phyloP scores from a whole-genome alignment of 805 yeast species.

The Saturnispora kantuleensis region DNA sequence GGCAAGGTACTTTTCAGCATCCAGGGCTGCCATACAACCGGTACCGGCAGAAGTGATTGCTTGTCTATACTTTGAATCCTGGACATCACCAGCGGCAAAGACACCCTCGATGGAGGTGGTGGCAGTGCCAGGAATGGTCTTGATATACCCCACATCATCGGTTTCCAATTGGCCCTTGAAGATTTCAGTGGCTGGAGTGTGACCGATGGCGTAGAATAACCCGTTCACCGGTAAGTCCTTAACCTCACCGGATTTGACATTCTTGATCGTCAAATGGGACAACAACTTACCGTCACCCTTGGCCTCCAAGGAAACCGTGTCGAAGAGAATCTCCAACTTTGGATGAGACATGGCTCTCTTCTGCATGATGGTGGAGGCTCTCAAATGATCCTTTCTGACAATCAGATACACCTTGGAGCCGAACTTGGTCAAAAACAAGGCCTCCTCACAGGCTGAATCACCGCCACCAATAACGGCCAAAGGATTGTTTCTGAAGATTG shows the following conservation, averaged over 20 bases:
- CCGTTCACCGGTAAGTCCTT: conserved; percentile 75
- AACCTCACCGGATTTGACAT: conserved; percentile 62
- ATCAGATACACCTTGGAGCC: conserved; percentile 91
- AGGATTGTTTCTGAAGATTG: conserved; percentile 96
- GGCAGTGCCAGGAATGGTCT: conserved; percentile 84
- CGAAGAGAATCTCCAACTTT: conserved; percentile 83
- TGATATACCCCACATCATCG: conserved; percentile 81
- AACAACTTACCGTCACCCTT: conserved; percentile 89
- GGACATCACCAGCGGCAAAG: conserved; percentile 98
- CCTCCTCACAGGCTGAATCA: conserved; percentile 99
- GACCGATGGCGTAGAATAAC: conserved; percentile 96
- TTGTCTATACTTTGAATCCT: conserved; percentile 94
- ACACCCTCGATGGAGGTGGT: conserved; percentile 81
- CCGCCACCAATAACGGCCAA: conserved; percentile 98
- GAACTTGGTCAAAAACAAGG: conserved; percentile 90
- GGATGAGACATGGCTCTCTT: conserved; percentile 78
- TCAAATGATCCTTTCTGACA: conserved; percentile 86
- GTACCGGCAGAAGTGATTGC: conserved; percentile 99
- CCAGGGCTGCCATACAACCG: conserved; percentile 99
- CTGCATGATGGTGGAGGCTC: conserved; percentile 97
- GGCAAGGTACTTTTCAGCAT: conserved; percentile 75
- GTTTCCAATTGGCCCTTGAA: conserved; percentile 70
- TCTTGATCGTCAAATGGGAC: conserved; percentile 51
- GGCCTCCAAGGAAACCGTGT: conserved; percentile 79
- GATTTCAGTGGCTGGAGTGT: conserved; percentile 85